Evolutionary conservation across 805 yeast species (phyloP).

Genomic region (Phaffomyces thermotolerans): DNA sequence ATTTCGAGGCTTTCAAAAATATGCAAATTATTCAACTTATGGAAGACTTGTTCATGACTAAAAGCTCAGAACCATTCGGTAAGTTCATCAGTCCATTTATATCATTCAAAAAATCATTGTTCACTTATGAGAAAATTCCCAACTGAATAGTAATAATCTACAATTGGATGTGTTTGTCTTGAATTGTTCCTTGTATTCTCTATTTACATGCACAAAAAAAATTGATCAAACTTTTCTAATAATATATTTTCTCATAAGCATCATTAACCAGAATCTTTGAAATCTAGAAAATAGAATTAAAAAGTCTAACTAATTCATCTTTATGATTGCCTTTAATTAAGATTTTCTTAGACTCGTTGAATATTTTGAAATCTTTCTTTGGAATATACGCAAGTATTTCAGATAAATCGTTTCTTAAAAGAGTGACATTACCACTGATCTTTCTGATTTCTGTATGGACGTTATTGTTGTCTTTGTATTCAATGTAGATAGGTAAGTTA

Average conservation of each 20-base stretch:
- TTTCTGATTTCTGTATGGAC: conserved; percentile 68
- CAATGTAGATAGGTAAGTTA: conserved; percentile 76
- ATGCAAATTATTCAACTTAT: conserved; percentile 9
- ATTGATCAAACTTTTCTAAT: background rate
- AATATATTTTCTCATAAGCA: background rate
- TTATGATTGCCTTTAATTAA: conserved; percentile 22
- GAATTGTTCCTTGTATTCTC: background rate
- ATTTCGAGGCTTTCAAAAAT: conserved; percentile 14
- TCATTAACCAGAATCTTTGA: background rate
- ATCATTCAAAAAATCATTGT: conserved; percentile 7
- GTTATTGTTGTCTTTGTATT: conserved; percentile 52
- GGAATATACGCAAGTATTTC: conserved; percentile 40
- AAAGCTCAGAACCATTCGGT: conserved; percentile 13
- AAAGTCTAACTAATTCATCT: conserved; percentile 11
- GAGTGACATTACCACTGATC: conserved; percentile 59
- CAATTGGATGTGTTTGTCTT: background rate
- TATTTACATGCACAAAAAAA: conserved; percentile 1
- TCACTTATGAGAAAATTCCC: conserved; percentile 13
- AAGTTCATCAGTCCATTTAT: conserved; percentile 10
- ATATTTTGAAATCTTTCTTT: conserved; percentile 39
- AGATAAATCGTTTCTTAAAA: conserved; percentile 61
- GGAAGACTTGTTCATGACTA: conserved; percentile 1
- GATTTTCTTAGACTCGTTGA: conserved; percentile 44
- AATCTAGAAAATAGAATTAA: conserved; percentile 14
- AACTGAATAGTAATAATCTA: background rate